Evolutionary conservation across 2,329 filamentous ascomycete species (phyloP), one percentile per base, ranked within the genome.

Genomic region (Aspergillus ochraceoroseus): DNA sequence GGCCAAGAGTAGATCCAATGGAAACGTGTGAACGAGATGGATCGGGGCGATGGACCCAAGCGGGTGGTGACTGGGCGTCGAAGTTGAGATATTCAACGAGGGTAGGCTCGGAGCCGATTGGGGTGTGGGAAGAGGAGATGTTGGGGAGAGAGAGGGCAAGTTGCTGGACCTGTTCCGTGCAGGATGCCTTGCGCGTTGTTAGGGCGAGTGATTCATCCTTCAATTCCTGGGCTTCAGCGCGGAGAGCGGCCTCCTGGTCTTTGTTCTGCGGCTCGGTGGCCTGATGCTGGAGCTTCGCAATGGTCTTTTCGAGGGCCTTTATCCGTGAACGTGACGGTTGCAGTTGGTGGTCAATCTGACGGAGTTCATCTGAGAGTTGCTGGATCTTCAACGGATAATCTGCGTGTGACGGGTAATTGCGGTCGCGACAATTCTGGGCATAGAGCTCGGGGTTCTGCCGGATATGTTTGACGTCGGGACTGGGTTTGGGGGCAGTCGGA

Each of bases 381-480:
- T 63, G 49, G 30, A 82, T 80, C 26, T 66, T 65, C 56, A 67
- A 72, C 2, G 78, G 72, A 34, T 75, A 69, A 9, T 69, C 64
- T 8, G 70, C 65, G 39, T 76, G 72, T 0, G 66, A 62, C 9
- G 63, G 73, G 68, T 95, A 95, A 63, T 95, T 95, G 53, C 92
- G 81, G 52, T 88, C 82, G 44, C 83, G 62, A 66, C 87, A 94
- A 59, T 94, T 96, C 51, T 83, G 73, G 53, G 84, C 77, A 71
- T 95, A 85, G 11, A 94, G 74, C 9, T 82, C 78, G 11, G 85
- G 79, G 65, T 94, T 85, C 58, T 87, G 77, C 43, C 89, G 88
- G 62, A 98, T 95, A 68, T 92, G 83, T 63, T 87, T 90, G 60
- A 94, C 76, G 68, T 95, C 85, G 51, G 94, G 76, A 32, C 76